Base-by-base conservation (phyloP, 2,329 filamentous ascomycete genomes). In the Fusarium sp. region DNA sequence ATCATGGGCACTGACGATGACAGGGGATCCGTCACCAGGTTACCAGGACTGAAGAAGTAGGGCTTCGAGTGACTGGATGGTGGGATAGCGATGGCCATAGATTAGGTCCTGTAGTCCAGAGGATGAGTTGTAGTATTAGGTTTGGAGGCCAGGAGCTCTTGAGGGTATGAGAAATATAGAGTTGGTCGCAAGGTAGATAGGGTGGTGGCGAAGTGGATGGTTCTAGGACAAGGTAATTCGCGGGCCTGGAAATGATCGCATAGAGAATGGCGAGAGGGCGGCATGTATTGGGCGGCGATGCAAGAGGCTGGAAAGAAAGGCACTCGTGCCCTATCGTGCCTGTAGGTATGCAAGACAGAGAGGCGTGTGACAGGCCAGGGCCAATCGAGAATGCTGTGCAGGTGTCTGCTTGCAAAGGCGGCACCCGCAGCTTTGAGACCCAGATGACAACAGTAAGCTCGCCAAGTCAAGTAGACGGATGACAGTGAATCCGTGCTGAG, bases 31-130 rank as follows among this genome's bases (percentile, higher is more conserved):
- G 66, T 64, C 75, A 65, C 74, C 31, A 59, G 39, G 45, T 59
- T 65, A 31, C 35, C 45, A 65, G 59, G 22, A 39, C 69, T 65
- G 43, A 69, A 68, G 18, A 60, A 57, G 20, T 68, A 68, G n/a
- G 59, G 20, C 45, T 73, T 73, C 56, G 69, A 70, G 52, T 60
- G 67, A 58, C 64, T 43, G 24, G 52, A 24, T n/a, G 65, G 66
- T 9, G 68, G 63, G 43, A 76, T 66, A 62, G 68, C 29, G 66
- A 75, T 48, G 64, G 74, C 75, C 75, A 78, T 78, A 65, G 71
- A 72, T 69, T 57, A 56, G 35, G 29, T 45, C 37, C 54, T 56
- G 61, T n/a, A 16, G 50, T 59, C 48, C 22, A 39, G 22, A 20
- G 27, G 54, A 57, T 33, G 43, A 58, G 67, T 62, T 45, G 41